Conservation (phyloP, 805 yeast genomes). For the Schizosaccharomyces cryophilus region DNA sequence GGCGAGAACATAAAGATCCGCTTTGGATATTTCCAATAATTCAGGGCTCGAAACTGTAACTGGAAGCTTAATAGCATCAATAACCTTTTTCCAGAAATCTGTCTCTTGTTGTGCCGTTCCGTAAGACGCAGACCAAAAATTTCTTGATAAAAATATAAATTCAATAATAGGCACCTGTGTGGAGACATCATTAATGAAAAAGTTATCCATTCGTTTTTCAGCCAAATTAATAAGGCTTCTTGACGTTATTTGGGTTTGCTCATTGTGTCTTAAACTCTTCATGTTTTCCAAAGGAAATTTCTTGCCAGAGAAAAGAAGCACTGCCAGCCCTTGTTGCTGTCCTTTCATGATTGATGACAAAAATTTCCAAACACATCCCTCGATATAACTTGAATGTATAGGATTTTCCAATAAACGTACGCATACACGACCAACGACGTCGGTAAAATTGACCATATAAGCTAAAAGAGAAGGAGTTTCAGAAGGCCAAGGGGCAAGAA, state of each 20-base stretch:
- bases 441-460: neutral
- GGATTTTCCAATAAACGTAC: neutral
- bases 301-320: neutral
- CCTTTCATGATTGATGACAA: neutral
- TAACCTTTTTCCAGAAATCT: conserved; percentile 6
- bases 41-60: neutral
- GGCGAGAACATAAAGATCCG: neutral
- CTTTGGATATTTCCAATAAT: too few species aligned
- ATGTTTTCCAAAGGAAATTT: neutral
- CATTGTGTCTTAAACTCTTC: neutral
- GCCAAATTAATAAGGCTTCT: neutral
- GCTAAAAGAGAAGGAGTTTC: neutral
- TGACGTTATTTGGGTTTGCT: neutral
- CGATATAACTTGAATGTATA: neutral
- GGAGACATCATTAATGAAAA: neutral
- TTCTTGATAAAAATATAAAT: neutral
- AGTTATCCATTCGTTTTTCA: neutral
- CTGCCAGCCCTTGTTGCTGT: neutral
- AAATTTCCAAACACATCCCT: conserved; percentile 1
- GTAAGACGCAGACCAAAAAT: neutral
- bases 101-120: neutral
- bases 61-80: conserved; percentile 1
- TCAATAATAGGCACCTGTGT: neutral
- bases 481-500: conserved; percentile 19
- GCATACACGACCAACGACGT: neutral